Base-by-base conservation (phyloP, 768 basidiomycete species). In the Mycena chlorophos region DNA sequence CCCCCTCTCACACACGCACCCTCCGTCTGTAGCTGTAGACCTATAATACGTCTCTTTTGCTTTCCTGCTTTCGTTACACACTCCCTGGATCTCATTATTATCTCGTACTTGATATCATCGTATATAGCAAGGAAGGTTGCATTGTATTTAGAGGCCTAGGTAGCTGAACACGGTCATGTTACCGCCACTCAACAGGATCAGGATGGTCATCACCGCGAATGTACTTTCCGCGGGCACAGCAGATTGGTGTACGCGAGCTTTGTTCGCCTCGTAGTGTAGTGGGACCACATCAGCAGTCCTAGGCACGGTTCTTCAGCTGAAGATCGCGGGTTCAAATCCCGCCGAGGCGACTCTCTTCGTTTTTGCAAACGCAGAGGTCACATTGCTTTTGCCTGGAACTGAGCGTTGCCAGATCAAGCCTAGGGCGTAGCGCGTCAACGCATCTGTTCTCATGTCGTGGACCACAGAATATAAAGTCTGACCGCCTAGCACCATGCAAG, bases 51-150 rank as follows among this genome's bases (percentile, higher is more conserved):
- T 17, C 31, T 46, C 45, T 46, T 20, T 46, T 25, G 45, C n/a
- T 27, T 27, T 46, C n/a, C n/a, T n/a, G 45, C 45, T 46, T 26
- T 46, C 45, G 45, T 46, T 46, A 46, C 20, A 34, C 22, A 46
- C 26, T 46, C 45, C 6, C 45, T 28, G 45, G 45, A 46, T 46
- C 45, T 46, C 22, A 25, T 25, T 6, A 20, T 25, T 6, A 20
- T 25, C 45, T 26, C 45, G 20, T 26, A 46, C 45, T 25, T 28
- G 27, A 17, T 34, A 34, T 34, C 45, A 46, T 8, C 27, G 27
- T 26, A 42, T 42, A 42, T 42, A 37, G 8, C 40, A 42, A 42
- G 40, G 40, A 42, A 42, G 13, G 13, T 19, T 8, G 13, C 8
- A 16, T 22, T 42, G n/a, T 42, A 14, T 5, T 42, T 42, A 14